phyloP scores from a whole-genome alignment of 2,329 filamentous ascomycete species.

The Ilyonectria sp. region DNA sequence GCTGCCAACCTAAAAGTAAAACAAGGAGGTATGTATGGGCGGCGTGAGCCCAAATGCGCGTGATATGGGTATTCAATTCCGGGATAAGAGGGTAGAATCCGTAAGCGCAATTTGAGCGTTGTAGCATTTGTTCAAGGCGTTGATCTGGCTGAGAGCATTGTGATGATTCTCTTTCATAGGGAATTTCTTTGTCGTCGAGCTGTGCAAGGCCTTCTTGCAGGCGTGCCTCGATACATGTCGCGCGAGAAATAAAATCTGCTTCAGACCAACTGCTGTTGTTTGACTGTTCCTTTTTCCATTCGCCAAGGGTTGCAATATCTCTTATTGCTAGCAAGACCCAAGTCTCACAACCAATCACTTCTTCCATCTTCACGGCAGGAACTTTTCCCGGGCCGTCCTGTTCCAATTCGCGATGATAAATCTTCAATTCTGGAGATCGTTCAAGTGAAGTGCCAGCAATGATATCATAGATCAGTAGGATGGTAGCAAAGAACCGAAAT shows the following conservation, averaged over 20 bases:
- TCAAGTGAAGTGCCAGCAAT: slow-evolving; percentile 26
- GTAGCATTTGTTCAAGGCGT: background rate
- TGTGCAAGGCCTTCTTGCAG: background rate
- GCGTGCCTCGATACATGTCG: background rate
- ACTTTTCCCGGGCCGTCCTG: background rate
- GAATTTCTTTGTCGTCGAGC: background rate
- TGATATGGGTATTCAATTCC: background rate
- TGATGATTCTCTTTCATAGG: background rate
- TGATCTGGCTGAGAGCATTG: background rate
- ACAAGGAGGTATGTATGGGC: slow-evolving; percentile 5
- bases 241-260: background rate
- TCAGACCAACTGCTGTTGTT: background rate
- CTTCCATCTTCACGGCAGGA: background rate
- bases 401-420: slow-evolving; percentile 5
- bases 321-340: slow-evolving; percentile 18
- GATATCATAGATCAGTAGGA: slow-evolving; percentile 49
- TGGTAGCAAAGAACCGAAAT: slow-evolving; percentile 54
- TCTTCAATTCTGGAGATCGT: background rate
- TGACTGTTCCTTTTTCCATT: background rate
- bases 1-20: background rate
- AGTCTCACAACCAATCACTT: slow-evolving; percentile 14
- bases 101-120: background rate
- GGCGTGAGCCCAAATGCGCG: slow-evolving; percentile 13
- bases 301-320: slow-evolving; percentile 8
- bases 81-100: background rate